phyloP scores from a whole-genome alignment of 768 basidiomycete species.

The Coprinopsis strossmayeri region DNA sequence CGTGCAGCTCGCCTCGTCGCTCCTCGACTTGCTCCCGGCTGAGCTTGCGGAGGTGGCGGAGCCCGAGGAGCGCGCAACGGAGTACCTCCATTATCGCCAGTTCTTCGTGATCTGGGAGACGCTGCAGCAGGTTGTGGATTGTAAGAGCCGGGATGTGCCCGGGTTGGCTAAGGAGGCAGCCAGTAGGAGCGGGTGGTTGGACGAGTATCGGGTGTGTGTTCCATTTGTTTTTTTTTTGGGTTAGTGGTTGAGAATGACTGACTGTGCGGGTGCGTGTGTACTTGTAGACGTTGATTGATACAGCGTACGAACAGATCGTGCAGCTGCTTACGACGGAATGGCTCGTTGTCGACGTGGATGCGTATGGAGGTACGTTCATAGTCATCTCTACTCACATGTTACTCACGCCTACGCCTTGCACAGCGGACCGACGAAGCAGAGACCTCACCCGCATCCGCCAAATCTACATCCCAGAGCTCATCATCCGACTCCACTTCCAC shows the following conservation, averaged over 20 bases:
- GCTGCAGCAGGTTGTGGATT: slow-evolving; percentile 54
- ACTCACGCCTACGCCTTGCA: slow-evolving; percentile 4
- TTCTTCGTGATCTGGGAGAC: slow-evolving; percentile 75
- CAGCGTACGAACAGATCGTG: slow-evolving; percentile 56
- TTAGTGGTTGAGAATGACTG: neutral
- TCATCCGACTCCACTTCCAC: slow-evolving; percentile 75
- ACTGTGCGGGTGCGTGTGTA: neutral
- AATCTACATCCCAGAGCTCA: slow-evolving; percentile 84
- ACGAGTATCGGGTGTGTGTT: slow-evolving; percentile 51
- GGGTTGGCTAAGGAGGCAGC: slow-evolving; percentile 51
- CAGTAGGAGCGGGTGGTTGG: slow-evolving; percentile 52
- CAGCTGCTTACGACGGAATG: slow-evolving; percentile 75
- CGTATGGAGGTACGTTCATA: slow-evolving; percentile 27
- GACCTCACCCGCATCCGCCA: slow-evolving; percentile 82
- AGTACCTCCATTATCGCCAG: slow-evolving; percentile 74
- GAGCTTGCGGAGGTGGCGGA: slow-evolving; percentile 58
- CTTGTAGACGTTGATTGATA: slow-evolving; percentile 51
- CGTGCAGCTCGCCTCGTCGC: slow-evolving; percentile 54
- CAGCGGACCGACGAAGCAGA: slow-evolving; percentile 47
- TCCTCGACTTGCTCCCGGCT: slow-evolving; percentile 55
- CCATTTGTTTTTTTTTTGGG: neutral
- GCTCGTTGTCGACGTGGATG: slow-evolving; percentile 54
- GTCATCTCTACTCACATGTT: neutral
- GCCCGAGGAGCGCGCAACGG: slow-evolving; percentile 65
- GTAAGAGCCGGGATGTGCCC: slow-evolving; percentile 48